Base-by-base conservation (phyloP, 2,329 filamentous ascomycete genomes). In the Microcyclospora tardicrescens region DNA sequence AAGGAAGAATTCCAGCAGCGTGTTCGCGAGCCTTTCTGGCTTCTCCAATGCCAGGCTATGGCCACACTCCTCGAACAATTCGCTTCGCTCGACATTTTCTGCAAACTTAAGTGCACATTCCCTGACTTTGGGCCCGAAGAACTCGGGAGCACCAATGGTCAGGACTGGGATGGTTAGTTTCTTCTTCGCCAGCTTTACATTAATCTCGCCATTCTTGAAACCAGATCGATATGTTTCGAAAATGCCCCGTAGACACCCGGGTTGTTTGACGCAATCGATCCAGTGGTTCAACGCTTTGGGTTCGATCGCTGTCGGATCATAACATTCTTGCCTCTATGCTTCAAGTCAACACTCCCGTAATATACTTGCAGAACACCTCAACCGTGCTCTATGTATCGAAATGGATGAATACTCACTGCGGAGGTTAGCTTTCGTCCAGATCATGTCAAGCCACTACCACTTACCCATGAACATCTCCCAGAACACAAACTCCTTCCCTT, bases 381-480 rank as follows among this genome's bases (percentile, higher is more conserved):
- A 8, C 19, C 19, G 19, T 8, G 19, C 4, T 24, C 19, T 24
- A 8, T 4, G 19, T 24, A 8, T 24, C n/a, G 19, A 8, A 24
- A 24, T 8, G 5, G 19, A 24, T 24, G 19, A 24, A 24, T 24
- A 24, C 19, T 24, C 19, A 24, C 19, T 24, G 19, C 19, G 19
- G 19, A 24, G 4, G 19, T 24, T 24, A 24, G 19, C 19, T 24
- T 24, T 24, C 19, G 19, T 24, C 19, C 19, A 24, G 19, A 24
- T 24, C 19, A 24, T 24, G 19, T 24, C 19, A 8, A 24, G 19
- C 19, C 19, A 8, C 19, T 24, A 8, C 19, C 5, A 24, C 19
- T 24, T 24, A 24, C 19, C 19, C 49, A 62, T 61, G 44, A 62
- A 62, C 47, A 55, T 55, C 38, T 57, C 57, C 59, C 59, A 62